phyloP scores from a whole-genome alignment of 192 early-diverging fungal genomes.

The Mortierella claussenii region DNA sequence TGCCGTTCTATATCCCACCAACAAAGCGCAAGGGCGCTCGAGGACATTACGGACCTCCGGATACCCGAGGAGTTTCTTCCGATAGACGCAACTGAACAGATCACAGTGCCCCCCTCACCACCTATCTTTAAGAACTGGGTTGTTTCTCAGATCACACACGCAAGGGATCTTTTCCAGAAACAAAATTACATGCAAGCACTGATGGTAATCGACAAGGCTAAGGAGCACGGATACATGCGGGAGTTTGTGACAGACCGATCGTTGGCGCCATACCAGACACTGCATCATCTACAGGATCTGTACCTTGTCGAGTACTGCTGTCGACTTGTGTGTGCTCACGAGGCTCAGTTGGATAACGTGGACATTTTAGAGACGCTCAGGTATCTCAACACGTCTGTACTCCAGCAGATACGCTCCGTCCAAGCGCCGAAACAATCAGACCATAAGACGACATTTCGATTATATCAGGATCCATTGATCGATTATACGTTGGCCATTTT shows the following conservation, averaged over 20 bases:
- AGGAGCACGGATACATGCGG: conserved; percentile 23
- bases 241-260: conserved; percentile 2
- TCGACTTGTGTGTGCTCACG: conserved; percentile 15
- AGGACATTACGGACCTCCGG: conserved; percentile 22
- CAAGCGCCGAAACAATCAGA: not conserved
- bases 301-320: conserved; percentile 40
- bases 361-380: conserved; percentile 15
- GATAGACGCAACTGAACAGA: conserved; percentile 6
- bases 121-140: conserved; percentile 29
- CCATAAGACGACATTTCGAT: conserved; percentile 23
- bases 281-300: conserved; percentile 31
- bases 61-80: conserved; percentile 36
- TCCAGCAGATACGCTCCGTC: not conserved
- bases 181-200: conserved; percentile 44
- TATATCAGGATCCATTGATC: conserved; percentile 25
- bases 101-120: not conserved
- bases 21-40: conserved; percentile 14
- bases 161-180: conserved; percentile 23
- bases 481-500: conserved; percentile 33
- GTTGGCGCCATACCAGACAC: not conserved
- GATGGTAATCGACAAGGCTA: conserved; percentile 22
- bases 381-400: conserved; percentile 18
- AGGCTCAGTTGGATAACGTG: conserved; percentile 7
- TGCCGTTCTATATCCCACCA: conserved; percentile 27
- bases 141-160: conserved; percentile 10